Base-by-base conservation (phyloP, 2,329 filamentous ascomycete genomes). In the Graphilbum ipis-grandicollis region DNA sequence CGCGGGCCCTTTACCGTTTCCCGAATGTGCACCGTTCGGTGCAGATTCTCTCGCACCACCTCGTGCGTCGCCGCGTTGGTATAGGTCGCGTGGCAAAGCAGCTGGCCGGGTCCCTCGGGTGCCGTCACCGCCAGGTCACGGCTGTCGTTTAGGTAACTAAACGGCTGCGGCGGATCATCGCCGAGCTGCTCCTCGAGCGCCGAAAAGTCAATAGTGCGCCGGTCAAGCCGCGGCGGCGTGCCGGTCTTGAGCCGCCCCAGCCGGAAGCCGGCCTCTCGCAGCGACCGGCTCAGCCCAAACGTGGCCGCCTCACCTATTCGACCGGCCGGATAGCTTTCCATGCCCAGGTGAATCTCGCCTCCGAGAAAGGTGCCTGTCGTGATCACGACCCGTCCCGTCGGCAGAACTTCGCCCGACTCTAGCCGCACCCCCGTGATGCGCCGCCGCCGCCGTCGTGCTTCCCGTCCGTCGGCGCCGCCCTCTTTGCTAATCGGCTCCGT, bases 301-400 rank as follows among this genome's bases (percentile, higher is more conserved):
- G 90, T 94, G 1, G 90, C 86, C 18, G 82, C 82, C 58, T 98
- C 90, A 10, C 88, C 90, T 63, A 98, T 85, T 9, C 90, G 75
- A 2, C 90, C 90, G 0, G 90, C 81, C 0, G 90, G 86, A 51
- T 74, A 93, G 3, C 68, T 70, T 37, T 93, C 71, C 8, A 96
- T 60, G 0, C 85, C 90, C 43, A 98, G 92, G 49, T 98, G 90
- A 43, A 98, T 98, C 56, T 98, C 90, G 15, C 86, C 90, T 10
- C 88, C 80, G 5, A 98, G 59, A 51, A 98, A 98, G 0, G 90
- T 98, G 1, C 90, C 90, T 0, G 90, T 98, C 0, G 90, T 96
- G 47, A 98, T 94, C 19, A 98, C 71, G 26, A 96, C 86, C 43
- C 78, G 76, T 33, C 68, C 73, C 1, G 88, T 82, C 2, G 75